Evolutionary conservation across 441 rosid species (phyloP), one percentile per base, ranked within the genome.

Genomic region (Gossypium schwendimanii): DNA sequence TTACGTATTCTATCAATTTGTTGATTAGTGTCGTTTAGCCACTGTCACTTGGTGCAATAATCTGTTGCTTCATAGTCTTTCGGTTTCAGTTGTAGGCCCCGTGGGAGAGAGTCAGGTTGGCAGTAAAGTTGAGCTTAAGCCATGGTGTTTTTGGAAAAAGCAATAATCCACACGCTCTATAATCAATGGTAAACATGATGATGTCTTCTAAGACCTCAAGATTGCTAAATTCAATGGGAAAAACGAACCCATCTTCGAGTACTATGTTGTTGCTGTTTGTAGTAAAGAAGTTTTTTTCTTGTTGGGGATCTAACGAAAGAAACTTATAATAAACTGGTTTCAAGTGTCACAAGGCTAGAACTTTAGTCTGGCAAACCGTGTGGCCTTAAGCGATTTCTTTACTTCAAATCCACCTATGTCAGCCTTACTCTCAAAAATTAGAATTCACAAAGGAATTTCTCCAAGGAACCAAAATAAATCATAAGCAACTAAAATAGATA

Each of bases 91-190:
- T 15, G 80, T 83, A 67, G 84, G 88, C 10, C 69, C 5, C 5
- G 57, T 78, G 23, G 86, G 84, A 44, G 79, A 82, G 10, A 84
- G 83, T 18, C 82, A 81, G 45, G 76, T 84, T 31, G 83, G 77
- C 20, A 87, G 92, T 84, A 94, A 91, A 67, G 83, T 91, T 31
- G 97, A 94, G 74, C 82, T 92, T 21, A 94, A 90, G 83, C 97
- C 94, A 6, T 92, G 97, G 97, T 87, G 82, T 68, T 94, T 92
- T 70, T 91, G 97, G 97, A 88, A 89, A 76, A 94, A 92, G 82
- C 89, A 91, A 79, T 97, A 94, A 0, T 84, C 82, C 54, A 94
- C 87, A 74, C 77, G 81, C 33, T 89, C 91, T 54, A 52, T 45
- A 12, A 82, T 88, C 0, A 93, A 87, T 15, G 92, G 91, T 18